phyloP scores from a whole-genome alignment of 495 filamentous ascomycete species.

The Bacidia rubella region DNA sequence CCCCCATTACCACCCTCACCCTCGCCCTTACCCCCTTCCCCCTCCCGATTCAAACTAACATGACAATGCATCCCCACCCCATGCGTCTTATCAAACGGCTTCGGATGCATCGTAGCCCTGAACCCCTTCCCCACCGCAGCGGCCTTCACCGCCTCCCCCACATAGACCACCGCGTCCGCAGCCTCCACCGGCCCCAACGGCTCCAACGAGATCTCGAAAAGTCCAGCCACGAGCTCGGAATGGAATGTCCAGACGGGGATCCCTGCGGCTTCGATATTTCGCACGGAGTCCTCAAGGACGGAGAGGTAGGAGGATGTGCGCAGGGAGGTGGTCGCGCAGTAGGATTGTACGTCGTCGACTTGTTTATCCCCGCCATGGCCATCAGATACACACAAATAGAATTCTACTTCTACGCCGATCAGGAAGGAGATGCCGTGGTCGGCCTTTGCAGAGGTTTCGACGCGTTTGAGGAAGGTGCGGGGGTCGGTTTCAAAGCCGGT shows the following conservation, averaged over 20 bases:
- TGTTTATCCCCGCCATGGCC: neutral
- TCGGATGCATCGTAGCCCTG: conserved; percentile 52
- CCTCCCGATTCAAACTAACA: conserved; percentile 39
- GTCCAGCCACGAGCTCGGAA: conserved; percentile 46
- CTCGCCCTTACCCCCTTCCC: conserved; percentile 8
- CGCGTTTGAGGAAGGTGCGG: conserved; percentile 7
- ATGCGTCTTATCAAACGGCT: conserved; percentile 39
- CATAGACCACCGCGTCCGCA: conserved; percentile 50
- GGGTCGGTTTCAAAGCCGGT: neutral
- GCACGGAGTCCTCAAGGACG: conserved; percentile 40
- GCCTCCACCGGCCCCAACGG: conserved; percentile 46
- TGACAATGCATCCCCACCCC: conserved; percentile 56
- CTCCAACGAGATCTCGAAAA: conserved; percentile 55
- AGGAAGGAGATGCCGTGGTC: conserved; percentile 29
- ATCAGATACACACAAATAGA: conserved; percentile 37
- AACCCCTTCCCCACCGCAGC: conserved; percentile 43
- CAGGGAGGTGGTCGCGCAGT: conserved; percentile 32
- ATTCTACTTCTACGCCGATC: conserved; percentile 62
- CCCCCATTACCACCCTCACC: conserved; percentile 20
- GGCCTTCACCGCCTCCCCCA: conserved; percentile 43
- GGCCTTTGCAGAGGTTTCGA: conserved; percentile 1
- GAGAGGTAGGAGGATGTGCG: conserved; percentile 33
- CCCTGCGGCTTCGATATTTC: conserved; percentile 34
- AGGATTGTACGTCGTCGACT: conserved; percentile 2
- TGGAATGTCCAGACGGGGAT: conserved; percentile 52